Evolutionary conservation across 1,284 basidiomycete genomes (phyloP).

Genomic region (Cutaneotrichosporon arboriforme): DNA sequence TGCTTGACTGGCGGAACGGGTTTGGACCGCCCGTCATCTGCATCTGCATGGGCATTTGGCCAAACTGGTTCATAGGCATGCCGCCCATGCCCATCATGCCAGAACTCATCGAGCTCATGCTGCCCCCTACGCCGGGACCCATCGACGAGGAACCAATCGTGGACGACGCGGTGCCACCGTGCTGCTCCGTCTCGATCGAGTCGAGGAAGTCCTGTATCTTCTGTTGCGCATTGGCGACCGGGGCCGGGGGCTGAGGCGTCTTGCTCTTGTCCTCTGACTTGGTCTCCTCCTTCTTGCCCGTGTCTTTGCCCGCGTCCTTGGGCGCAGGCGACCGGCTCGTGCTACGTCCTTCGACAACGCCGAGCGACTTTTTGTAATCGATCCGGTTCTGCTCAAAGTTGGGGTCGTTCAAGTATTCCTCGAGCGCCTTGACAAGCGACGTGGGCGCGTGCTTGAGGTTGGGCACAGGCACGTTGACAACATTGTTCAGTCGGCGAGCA

Average conservation of each 20-base stretch:
- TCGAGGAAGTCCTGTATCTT: slow-evolving; percentile 80
- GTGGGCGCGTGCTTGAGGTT: slow-evolving; percentile 94
- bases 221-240: slow-evolving; percentile 35
- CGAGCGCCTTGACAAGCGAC: slow-evolving; percentile 81
- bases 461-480: slow-evolving; percentile 88
- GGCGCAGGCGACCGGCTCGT: slow-evolving; percentile 5
- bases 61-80: slow-evolving; percentile 12
- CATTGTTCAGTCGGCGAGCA: slow-evolving; percentile 83
- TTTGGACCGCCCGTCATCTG: slow-evolving; percentile 50
- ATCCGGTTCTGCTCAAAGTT: slow-evolving; percentile 91
- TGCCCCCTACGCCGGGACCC: neutral
- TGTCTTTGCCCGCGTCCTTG: neutral
- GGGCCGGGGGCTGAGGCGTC: slow-evolving; percentile 18
- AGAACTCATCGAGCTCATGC: slow-evolving; percentile 5
- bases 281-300: slow-evolving; percentile 17
- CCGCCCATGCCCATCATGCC: slow-evolving; percentile 7
- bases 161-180: neutral
- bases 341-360: slow-evolving; percentile 58
- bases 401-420: slow-evolving; percentile 92
- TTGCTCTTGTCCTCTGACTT: slow-evolving; percentile 7
- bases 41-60: slow-evolving; percentile 22
- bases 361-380: slow-evolving; percentile 84
- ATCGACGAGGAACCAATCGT: neutral
- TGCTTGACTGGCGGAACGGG: slow-evolving; percentile 62
- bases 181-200: slow-evolving; percentile 77